Evolutionary conservation across 2,329 filamentous ascomycete species (phyloP).

Genomic region (Pestalotiopsis fici): DNA sequence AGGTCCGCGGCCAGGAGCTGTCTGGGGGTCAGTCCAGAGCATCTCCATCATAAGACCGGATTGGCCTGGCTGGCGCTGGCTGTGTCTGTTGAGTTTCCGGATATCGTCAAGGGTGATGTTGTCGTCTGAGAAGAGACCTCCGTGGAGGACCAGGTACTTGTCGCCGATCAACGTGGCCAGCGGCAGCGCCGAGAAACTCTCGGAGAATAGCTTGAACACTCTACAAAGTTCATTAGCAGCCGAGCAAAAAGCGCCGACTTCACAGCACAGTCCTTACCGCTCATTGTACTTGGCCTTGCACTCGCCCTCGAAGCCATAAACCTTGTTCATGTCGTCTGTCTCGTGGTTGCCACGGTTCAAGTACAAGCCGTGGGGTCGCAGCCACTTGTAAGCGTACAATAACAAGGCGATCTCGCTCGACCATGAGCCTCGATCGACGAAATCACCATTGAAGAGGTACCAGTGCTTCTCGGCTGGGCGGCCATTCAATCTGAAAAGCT

Average conservation of each 20-base stretch:
- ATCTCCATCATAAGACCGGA: conserved; percentile 99
- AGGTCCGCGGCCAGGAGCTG: conserved; percentile 80
- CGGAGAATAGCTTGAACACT: conserved; percentile 95
- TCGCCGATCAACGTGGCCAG: conserved; percentile 88
- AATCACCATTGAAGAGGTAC: conserved; percentile 98
- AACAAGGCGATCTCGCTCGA: conserved; percentile 94
- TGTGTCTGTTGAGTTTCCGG: conserved; percentile 86
- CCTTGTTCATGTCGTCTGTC: conserved; percentile 98
- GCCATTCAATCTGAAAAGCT: conserved; percentile 92
- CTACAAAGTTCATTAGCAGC: conserved; percentile 37
- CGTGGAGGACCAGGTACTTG: conserved; percentile 91
- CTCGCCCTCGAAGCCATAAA: conserved; percentile 97
- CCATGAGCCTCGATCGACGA: conserved; percentile 97
- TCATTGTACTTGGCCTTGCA: conserved; percentile 99
- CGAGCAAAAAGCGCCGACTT: not conserved
- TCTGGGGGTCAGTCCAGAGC: conserved; percentile 97
- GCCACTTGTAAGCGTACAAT: conserved; percentile 95
- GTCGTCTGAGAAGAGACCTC: conserved; percentile 94
- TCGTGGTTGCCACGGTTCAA: conserved; percentile 98
- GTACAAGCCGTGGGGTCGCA: conserved; percentile 86
- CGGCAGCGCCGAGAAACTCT: conserved; percentile 93
- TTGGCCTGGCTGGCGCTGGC: conserved; percentile 90
- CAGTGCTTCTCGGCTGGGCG: conserved; percentile 81
- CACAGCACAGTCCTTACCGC: conserved; percentile 39
- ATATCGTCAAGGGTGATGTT: conserved; percentile 91